Evolutionary conservation across 768 basidiomycete species (phyloP), one percentile per base, ranked within the genome.

Genomic region (Pluteus cervinus): DNA sequence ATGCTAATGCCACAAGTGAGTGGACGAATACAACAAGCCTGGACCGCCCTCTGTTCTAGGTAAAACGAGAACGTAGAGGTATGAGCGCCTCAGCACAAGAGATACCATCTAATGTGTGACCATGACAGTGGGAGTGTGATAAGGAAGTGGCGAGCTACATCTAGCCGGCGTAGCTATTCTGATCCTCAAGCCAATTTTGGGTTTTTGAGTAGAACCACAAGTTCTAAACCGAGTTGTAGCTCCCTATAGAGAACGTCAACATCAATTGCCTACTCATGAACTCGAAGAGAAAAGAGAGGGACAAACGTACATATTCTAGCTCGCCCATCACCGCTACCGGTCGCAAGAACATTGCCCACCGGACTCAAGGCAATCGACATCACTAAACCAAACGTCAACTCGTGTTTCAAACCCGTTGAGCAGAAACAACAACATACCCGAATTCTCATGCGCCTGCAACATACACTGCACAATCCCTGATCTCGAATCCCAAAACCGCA

Each of bases 401-500:
- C 23, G 22, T 26, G n/a, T 20, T 12, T 14, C 12, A 21, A 40
- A 20, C 10, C 16, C 17, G 11, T 33, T 14, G 30, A 35, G 29
- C 17, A 20, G 29, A 16, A 14, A n/a, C n/a, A 3, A 37, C 33
- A n/a, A 33, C 83, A n/a, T 9, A 63, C 65, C 65, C 25, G 65
- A 66, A 40, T 68, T 66, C 45, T 66, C 66, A 45, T 68, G 66
- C 5, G 65, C 65, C 54, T 93, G 91, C 16, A 93, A 68, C 80
- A 90, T 86, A 49, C 85, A 79, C 55, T 93, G 90, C 47, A 86
- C 10, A 61, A 64, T 12, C 71, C 69, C 48, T 73, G 68, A 29
- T 14, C 26, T 28, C 14, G 82, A 73, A 54, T 89, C 84, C 77
- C 82, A 85, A 53, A 89, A 87, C 54, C 88, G 86, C 39, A 93